Conservation (phyloP, 2,329 filamentous ascomycete genomes). For the Cladosporium colombiae region DNA sequence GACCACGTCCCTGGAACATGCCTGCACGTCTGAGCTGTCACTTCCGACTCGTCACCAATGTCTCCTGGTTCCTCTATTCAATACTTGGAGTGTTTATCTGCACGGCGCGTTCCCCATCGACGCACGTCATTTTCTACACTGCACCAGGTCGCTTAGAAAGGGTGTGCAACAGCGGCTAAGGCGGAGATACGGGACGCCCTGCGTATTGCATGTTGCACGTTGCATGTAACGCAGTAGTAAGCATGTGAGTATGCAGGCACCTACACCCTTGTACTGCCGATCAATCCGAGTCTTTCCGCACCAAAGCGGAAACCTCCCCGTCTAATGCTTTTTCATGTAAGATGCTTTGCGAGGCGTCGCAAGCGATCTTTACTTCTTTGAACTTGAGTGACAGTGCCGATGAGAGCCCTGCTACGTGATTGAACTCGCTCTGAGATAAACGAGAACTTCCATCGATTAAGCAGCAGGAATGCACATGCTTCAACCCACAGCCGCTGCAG, state of each 20-base stretch:
- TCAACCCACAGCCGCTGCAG: slow-evolving; percentile 19
- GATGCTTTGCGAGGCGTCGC: not conserved
- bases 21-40: not conserved
- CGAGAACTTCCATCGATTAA: not conserved
- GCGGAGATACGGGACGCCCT: not conserved
- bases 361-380: not conserved
- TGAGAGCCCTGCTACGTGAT: not conserved
- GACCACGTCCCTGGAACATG: not conserved
- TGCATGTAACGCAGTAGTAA: not conserved
- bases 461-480: not conserved
- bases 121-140: not conserved
- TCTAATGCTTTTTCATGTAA: not conserved
- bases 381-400: not conserved
- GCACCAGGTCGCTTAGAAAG: not conserved
- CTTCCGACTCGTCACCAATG: not conserved
- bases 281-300: not conserved
- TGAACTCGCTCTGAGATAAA: not conserved
- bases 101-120: not conserved
- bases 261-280: not conserved
- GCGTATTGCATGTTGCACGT: not conserved
- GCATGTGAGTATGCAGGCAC: not conserved
- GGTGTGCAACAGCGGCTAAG: not conserved
- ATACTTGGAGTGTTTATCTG: not conserved
- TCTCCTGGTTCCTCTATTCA: not conserved
- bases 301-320: not conserved